Percentiles rank a stretch among this genome's conserved stretches.
Evolutionary conservation across 2,329 filamentous ascomycete genomes (phyloP).

Genomic region (Xylaria sp.): DNA sequence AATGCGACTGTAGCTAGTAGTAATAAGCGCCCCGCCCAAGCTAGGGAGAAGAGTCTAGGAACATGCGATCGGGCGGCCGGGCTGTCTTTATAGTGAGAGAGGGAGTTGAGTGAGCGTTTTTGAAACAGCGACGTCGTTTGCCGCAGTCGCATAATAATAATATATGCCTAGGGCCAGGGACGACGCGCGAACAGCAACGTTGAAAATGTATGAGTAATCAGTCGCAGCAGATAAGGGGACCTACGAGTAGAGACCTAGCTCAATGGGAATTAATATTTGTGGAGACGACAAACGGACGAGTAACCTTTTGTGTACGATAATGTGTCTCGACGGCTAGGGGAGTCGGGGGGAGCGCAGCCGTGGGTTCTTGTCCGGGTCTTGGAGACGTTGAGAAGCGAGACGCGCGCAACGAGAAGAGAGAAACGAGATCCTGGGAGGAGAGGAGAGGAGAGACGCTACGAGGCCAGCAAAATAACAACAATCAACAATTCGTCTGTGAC

Average conservation of each 20-base stretch:
- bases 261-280: constrained; percentile 6
- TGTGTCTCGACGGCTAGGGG: constrained; percentile 1
- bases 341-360: not conserved
- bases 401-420: constrained; percentile 2
- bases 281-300: constrained; percentile 9
- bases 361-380: constrained; percentile 1
- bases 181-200: not conserved
- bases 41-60: not conserved
- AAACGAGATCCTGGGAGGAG: no score
- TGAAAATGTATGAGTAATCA: not conserved
- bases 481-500: no score
- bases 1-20: not conserved
- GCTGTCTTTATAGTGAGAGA: not conserved
- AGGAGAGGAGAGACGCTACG: not conserved
- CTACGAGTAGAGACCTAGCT: not conserved
- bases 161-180: not conserved
- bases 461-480: not conserved
- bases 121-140: not conserved
- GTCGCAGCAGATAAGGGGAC: not conserved
- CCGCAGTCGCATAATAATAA: not conserved
- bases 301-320: constrained; percentile 2
- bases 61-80: not conserved
- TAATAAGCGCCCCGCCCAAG: not conserved
- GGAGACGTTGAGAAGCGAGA: not conserved
- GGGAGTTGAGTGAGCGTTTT: not conserved